Evolutionary conservation across 2,329 filamentous ascomycete species (phyloP), one percentile per base, ranked within the genome.

Genomic region (Sporothrix globosa): DNA sequence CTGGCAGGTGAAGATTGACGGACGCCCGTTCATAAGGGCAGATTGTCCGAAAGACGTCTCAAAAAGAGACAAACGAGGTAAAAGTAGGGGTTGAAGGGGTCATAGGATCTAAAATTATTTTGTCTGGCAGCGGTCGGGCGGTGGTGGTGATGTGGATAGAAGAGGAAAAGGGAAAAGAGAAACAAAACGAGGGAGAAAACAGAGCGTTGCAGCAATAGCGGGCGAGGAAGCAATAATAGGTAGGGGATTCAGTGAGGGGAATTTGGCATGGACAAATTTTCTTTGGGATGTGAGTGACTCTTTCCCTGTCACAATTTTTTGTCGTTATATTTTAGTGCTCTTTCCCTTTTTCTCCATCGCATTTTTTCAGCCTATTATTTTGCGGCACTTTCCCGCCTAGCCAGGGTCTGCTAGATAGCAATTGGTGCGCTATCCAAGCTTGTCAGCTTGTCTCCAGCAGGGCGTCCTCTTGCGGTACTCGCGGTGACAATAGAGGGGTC

Each of bases 1-100:
- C 89, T 94, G 91, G 83, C 91, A 94, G 84, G 91, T 94, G 86
- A 93, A 94, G 82, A 90, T 87, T 82, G 91, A 92, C 83, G 87
- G 86, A 87, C 90, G 90, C 86, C 90, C 90, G 90, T 90, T 91
- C 91, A 93, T 93, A 91, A 90, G 90, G 86, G 89, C 90, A 69
- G 85, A 85, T 82, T 85, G 81, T 77, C 78, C 71, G 75, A 75
- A 75, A 76, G 74, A 75, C 78, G 79, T 77, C 74, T 79, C 76
- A 77, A 76, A 71, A 74, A 74, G 73, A 73, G 73, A 72, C 70
- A 73, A 71, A 75, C 72, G 73, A 58, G 72, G 54, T 69, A 70
- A 69, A 71, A 70, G 66, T 56, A 60, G 70, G 21, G 6, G 21
- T 30, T 19, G n/a, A 30, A 10, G 48, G 30, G 65, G 24, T 41